Percentiles rank a stretch among this genome's conserved stretches.
phyloP scores from a whole-genome alignment of 1,284 basidiomycete genomes.

The Boletus smithii region DNA sequence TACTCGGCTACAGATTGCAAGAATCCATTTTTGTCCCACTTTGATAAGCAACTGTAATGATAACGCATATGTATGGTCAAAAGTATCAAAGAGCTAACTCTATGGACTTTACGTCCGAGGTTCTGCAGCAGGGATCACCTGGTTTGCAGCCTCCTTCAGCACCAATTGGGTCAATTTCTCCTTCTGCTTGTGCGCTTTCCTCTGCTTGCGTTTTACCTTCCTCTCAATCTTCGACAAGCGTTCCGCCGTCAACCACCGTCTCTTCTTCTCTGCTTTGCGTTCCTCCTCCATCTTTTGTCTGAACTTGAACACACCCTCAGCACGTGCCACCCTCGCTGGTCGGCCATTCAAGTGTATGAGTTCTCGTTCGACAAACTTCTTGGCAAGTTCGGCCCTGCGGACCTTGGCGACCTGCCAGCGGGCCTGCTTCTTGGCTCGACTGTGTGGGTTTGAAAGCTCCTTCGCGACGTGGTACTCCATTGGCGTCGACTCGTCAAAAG shows the following conservation, averaged over 20 bases:
- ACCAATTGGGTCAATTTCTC: slow-evolving; percentile 60
- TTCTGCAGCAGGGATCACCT: slow-evolving; percentile 51
- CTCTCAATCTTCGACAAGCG: slow-evolving; percentile 44
- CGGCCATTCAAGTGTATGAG: slow-evolving; percentile 54
- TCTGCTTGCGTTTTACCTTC: slow-evolving; percentile 50
- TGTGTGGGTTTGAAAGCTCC: slow-evolving; percentile 76
- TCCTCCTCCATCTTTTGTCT: slow-evolving; percentile 55
- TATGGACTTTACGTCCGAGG: slow-evolving; percentile 10
- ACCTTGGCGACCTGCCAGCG: slow-evolving; percentile 62
- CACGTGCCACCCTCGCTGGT: slow-evolving; percentile 54
- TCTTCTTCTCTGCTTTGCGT: slow-evolving; percentile 56
- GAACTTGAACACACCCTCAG: slow-evolving; percentile 74
- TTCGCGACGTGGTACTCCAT: slow-evolving; percentile 61
- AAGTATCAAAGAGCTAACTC: background rate
- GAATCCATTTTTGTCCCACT: background rate
- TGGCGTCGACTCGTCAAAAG: slow-evolving; percentile 51
- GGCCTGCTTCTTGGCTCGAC: slow-evolving; percentile 72
- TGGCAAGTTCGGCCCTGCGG: slow-evolving; percentile 47
- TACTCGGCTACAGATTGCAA: no score
- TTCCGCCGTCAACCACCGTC: slow-evolving; percentile 50
- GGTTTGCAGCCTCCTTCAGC: slow-evolving; percentile 61
- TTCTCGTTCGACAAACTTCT: slow-evolving; percentile 54
- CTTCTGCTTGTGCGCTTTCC: slow-evolving; percentile 58
- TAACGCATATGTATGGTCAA: background rate
- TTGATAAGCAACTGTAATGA: background rate